Base-by-base conservation (phyloP, 345 rosid genomes). In the Ceriops decandra region DNA sequence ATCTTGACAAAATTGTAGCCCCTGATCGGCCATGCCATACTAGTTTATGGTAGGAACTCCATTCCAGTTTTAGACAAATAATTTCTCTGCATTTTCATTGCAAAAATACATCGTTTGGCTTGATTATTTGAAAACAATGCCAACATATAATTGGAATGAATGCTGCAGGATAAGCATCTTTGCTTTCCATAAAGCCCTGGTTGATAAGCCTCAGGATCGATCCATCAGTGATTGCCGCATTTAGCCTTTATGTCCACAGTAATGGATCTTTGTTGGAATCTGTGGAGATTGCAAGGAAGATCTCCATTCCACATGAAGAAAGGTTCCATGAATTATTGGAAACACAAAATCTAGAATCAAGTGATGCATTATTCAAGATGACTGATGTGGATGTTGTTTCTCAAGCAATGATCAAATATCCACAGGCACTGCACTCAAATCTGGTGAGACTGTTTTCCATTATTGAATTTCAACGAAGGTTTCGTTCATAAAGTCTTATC, bases 11-110 rank as follows among this genome's bases (percentile, higher is more conserved):
- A 77, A 74, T 92, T 71, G 74, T 90, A 32, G 95, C 91, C 24
- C 95, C 96, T 21, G 84, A 92, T 77, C 81, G 72, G 71, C 96
- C 93, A 73, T 90, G 98, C 79, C 95, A 90, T 77, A 71, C 87
- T 76, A 83, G 86, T 82, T 85, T 92, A 82, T 90, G 95, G 96
- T 92, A 82, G 76, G 79, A 66, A 60, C 24, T 53, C 21, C 6
- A 6, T 33, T 9, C 19, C 24, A 54, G 15, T 26, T 54, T 54
- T 21, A 54, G 9, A 42, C 49, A 42, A 42, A 42, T 42, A 42
- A 13, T 42, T 42, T 42, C 15, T 13, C 49, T 3, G 2, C 49
- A 26, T 54, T 54, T 54, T 54, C 1, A 3, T 54, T 16, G 27
- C 28, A 26, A 54, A n/a, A 54, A 54, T 52, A 21, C 21, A 54